Base-by-base conservation (phyloP, 371 early-diverging fungal species). In the Phascolomyces articulosus region DNA sequence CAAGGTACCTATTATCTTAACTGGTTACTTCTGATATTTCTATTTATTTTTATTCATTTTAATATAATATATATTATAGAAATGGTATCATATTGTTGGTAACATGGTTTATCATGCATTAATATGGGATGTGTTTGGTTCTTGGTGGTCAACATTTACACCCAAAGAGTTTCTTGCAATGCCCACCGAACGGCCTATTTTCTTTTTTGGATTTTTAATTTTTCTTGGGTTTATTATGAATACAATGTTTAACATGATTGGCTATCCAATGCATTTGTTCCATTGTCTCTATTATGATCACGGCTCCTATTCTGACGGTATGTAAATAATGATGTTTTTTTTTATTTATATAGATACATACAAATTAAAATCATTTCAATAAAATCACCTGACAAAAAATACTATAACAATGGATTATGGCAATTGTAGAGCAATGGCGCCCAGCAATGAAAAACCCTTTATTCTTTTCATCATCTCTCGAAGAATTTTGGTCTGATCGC, bases 401-500 rank as follows among this genome's bases (percentile, higher is more conserved):
- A n/a, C n/a, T n/a, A n/a, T n/a, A n/a, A n/a, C n/a, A n/a, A n/a
- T n/a, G n/a, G n/a, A n/a, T n/a, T n/a, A n/a, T n/a, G n/a, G n/a
- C n/a, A n/a, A n/a, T n/a, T n/a, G 11, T 58, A 78, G 81, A 78
- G 44, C 78, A 75, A 66, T 80, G 71, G 72, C 68, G 71, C 11
- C 54, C 68, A 1, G 58, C 73, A 53, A 78, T 80, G 74, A 38
- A 40, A 1, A n/a, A 76, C 57, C 81, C 81, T 38, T 34, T 34
- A 34, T 48, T 76, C 31, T 23, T 67, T 2, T 60, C 81, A 1
- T 23, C 51, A 2, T 72, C 76, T 0, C 38, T 80, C 24, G 68
- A 72, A 27, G 69, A 70, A 2, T 57, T 80, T 16, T 80, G 81
- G 81, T 75, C 81, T 4, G 18, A 64, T 8, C 72, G 78, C 9